Conservation (phyloP, 352 stramenopile genomes). For the Phytophthora agathidicida region DNA sequence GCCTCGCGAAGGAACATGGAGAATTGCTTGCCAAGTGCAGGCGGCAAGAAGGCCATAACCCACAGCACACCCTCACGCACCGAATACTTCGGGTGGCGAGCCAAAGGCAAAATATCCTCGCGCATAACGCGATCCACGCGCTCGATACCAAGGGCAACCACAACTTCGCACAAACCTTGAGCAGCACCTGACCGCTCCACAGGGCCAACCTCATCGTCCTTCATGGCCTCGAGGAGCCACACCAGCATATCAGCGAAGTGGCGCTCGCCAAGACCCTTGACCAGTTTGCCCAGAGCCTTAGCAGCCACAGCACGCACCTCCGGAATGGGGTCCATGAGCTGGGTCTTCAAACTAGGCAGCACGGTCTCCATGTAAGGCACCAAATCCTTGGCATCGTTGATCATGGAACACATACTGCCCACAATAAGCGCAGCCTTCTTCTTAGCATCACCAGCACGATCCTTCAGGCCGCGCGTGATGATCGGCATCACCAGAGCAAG, state of each 20-base stretch:
- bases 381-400: slow-evolving; percentile 97
- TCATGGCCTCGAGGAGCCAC: slow-evolving; percentile 97
- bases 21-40: slow-evolving; percentile 94
- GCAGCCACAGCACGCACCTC: slow-evolving; percentile 95
- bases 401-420: slow-evolving; percentile 99
- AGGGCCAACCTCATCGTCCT: slow-evolving; percentile 91
- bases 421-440: slow-evolving; percentile 99
- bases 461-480: slow-evolving; percentile 97
- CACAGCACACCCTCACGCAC: slow-evolving; percentile 99
- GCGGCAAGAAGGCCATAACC: slow-evolving; percentile 98
- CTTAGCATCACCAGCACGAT: slow-evolving; percentile 97
- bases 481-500: slow-evolving; percentile 99
- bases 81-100: slow-evolving; percentile 93
- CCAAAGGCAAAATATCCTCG: slow-evolving; percentile 96
- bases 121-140: slow-evolving; percentile 76
- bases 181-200: slow-evolving; percentile 98
- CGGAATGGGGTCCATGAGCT: slow-evolving; percentile 94
- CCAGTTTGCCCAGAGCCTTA: slow-evolving; percentile 95
- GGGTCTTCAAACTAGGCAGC: slow-evolving; percentile 95
- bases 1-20: slow-evolving; percentile 93
- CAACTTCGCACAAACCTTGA: slow-evolving; percentile 97
- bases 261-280: slow-evolving; percentile 95
- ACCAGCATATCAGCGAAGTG: slow-evolving; percentile 96
- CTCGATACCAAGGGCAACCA: slow-evolving; percentile 85
- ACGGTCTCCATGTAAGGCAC: slow-evolving; percentile 98